Evolutionary conservation across 2,329 filamentous ascomycete genomes (phyloP), one percentile per base, ranked within the genome.

Genomic region (Penicillium sp.): DNA sequence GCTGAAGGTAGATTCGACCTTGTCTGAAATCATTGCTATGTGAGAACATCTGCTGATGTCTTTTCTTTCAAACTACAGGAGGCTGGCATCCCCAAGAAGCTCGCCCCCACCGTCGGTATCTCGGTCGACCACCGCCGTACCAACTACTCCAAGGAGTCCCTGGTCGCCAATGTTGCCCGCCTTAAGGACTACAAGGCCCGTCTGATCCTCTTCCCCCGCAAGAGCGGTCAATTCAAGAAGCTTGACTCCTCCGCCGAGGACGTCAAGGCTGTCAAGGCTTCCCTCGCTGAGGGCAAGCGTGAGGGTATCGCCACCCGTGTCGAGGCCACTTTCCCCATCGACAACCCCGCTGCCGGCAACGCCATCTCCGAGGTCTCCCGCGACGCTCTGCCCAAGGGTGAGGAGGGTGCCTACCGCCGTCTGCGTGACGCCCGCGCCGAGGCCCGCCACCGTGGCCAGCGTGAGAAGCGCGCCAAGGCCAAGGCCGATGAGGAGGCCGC

Each of bases 141-240:
- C 79, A 98, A 97, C 83, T 86, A 95, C 70, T 93, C 86, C 70
- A 88, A 94, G 80, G 93, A 97, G 83, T 87, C 86, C 61, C 85
- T 97, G 67, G 81, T 88, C 74, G 81, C 81, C 81, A 98, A 98
- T 78, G 91, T 98, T 67, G 87, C 87, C 75, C 93, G 93, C 71
- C 89, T 98, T 72, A 90, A 96, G 84, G 89, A 89, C 73, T 98
- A 95, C 89, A 87, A 86, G 80, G 83, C 86, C 71, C 89, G 89
- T 71, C 80, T 98, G 70, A 95, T 98, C 74, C 83, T 98, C 73
- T 96, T 98, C 82, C 93, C 93, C 72, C 89, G 89, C 81, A 89
- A 88, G 77, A 83, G 83, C 73, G 90, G 90, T 77, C 84, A 93
- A 78, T 82, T 85, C 78, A 96, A 95, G 88, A 86, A 86, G 73